Evolutionary conservation across 306 rosid genomes (phyloP), one percentile per base, ranked within the genome.

Genomic region (Castanea sativa): DNA sequence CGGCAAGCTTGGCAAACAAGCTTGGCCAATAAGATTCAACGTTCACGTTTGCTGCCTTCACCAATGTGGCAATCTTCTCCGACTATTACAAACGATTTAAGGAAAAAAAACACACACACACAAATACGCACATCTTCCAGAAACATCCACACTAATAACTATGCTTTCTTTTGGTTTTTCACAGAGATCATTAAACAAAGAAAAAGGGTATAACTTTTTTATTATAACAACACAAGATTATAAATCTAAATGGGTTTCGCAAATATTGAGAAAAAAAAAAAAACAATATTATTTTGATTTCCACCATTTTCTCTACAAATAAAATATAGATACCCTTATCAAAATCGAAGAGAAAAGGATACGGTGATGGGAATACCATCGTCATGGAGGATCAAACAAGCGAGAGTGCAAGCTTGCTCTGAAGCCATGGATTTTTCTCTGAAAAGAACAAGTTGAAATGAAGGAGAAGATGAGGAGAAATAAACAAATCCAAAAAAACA

Each of bases 1-100:
- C 94, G 0, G 90, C 90, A 27, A 94, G 92, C 78, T 92, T 94
- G 21, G 97, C 94, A 35, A 94, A 92, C 69, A 94, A 74, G 79
- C 76, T 20, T 4, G 87, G 87, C 98, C 97, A 94, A 73, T 81
- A 94, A 0, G 93, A 83, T 30, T 91, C 97, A 16, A 91, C 88
- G 2, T 67, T 5, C 55, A 94, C 77, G 0, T 88, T 84, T 25
- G 97, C 97, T 0, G 86, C 77, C 51, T 89, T 88, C 80, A 92
- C 88, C 83, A 94, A 27, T 33, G 92, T 14, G 1, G 80, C 63
- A 71, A 94, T 89, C 32, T 94, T 94, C 30, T 92, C 98, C 4
- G 97, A 57, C 98, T 94, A 86, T 79, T 27, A 15, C 63, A 41
- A 58, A 20, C 45, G 14, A 73, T 32, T 77, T 71, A 87, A 86